phyloP scores from a whole-genome alignment of 495 filamentous ascomycete species.

The Jackrogersella multiformis region DNA sequence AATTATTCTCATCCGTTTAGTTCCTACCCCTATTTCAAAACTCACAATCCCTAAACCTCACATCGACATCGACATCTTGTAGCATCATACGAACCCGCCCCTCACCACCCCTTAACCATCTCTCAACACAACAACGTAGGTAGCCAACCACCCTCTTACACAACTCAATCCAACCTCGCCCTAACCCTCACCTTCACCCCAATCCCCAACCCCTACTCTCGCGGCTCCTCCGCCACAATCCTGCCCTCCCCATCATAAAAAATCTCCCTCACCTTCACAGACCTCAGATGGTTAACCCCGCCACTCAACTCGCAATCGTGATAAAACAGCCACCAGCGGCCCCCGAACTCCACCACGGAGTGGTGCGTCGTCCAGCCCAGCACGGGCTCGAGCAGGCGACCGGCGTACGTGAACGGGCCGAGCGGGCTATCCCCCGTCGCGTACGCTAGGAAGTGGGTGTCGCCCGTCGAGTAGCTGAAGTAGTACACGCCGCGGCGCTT shows the following conservation, averaged over 20 bases:
- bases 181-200: neutral
- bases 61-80: neutral
- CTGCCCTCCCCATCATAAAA: slow-evolving; percentile 71
- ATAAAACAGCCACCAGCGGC: slow-evolving; percentile 76
- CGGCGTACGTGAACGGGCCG: slow-evolving; percentile 76
- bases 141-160: neutral
- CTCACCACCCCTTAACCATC: no score
- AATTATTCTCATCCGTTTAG: no score
- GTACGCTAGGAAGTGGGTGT: slow-evolving; percentile 76
- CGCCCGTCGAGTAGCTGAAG: slow-evolving; percentile 79
- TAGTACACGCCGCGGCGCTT: slow-evolving; percentile 72
- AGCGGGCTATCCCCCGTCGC: slow-evolving; percentile 67
- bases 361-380: slow-evolving; percentile 83
- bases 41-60: no score
- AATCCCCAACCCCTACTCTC: slow-evolving; percentile 37
- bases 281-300: slow-evolving; percentile 71
- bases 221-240: slow-evolving; percentile 58
- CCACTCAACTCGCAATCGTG: slow-evolving; percentile 72
- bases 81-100: no score
- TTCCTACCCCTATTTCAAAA: no score
- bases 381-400: slow-evolving; percentile 76
- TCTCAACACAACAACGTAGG: neutral
- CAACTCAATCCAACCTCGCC: neutral
- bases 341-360: slow-evolving; percentile 76
- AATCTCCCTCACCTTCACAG: slow-evolving; percentile 76